Percentiles rank a stretch among this genome's conserved stretches.
phyloP scores from a whole-genome alignment of 129 eudicot species.

The Artemisia annua region DNA sequence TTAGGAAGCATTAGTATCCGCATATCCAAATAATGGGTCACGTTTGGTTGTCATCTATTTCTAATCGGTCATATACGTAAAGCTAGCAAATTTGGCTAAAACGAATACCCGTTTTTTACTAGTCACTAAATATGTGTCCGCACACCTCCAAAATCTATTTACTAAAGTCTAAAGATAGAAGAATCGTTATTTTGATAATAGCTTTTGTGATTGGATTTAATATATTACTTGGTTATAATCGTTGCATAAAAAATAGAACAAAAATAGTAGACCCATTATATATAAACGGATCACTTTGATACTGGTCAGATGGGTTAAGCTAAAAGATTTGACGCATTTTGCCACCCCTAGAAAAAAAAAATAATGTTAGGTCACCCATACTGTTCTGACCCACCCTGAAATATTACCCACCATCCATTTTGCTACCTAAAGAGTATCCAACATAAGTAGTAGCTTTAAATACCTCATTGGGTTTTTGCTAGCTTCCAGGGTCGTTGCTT shows the following conservation, averaged over 20 bases:
- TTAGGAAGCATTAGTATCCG: neutral
- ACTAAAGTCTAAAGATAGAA: no score
- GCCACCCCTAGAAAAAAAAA: neutral
- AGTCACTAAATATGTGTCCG: neutral
- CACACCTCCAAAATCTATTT: neutral
- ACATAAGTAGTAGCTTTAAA: neutral
- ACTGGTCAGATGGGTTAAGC: neutral
- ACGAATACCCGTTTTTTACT: neutral
- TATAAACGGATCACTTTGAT: neutral
- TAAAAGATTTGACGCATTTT: neutral
- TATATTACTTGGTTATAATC: neutral
- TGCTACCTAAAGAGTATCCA: neutral
- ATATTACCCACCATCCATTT: neutral
- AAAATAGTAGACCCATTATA: conserved; percentile 1
- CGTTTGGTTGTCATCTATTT: conserved; percentile 5
- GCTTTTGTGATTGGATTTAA: neutral
- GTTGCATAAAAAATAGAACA: neutral
- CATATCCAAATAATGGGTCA: neutral
- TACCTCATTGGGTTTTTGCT: conserved; percentile 99
- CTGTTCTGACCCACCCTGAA: neutral
- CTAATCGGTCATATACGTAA: neutral
- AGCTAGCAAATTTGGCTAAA: neutral
- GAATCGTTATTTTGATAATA: neutral
- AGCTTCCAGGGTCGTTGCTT: conserved; percentile 90
- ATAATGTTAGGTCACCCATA: neutral